Base-by-base conservation (phyloP, 768 basidiomycete genomes). In the Mycena chlorophos region DNA sequence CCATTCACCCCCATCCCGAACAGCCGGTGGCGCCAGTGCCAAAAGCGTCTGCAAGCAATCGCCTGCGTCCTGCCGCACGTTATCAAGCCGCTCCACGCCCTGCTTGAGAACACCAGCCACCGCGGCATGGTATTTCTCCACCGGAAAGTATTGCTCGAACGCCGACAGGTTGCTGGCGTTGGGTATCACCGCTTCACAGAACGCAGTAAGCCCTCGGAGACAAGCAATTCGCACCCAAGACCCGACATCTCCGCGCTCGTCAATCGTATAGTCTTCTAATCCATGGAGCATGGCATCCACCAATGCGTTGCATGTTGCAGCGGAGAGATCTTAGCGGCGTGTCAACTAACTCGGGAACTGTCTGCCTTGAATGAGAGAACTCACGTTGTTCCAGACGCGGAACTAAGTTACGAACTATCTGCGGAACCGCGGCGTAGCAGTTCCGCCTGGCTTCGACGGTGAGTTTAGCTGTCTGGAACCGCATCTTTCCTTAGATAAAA, bases 201-300 rank as follows among this genome's bases (percentile, higher is more conserved):
- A 71, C 6, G 75, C 71, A 17, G 83, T 76, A 52, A 94, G 71
- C 10, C 88, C 87, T 43, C 76, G 77, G 49, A 94, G 79, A 63
- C 87, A 90, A 2, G 85, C 84, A 5, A 89, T 80, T 58, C 96
- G 89, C 49, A 94, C 81, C 94, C 94, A 97, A 2, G 96, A 98
- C 38, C 96, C 96, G 31, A 99, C 89, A 67, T 99, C 97, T 3
- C 96, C 96, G 61, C 96, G 86, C 67, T 97, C 91, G 67, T 99
- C 96, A 46, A 83, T 85, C 4, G 91, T 89, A 67, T 98, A 99
- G 73, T 99, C 95, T 19, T 83, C 78, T 50, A 99, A 71, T 3
- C 92, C 94, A n/a, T 66, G 68, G n/a, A 87, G 69, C 31, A 91
- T 66, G 19, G 81, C 78, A 51, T 79, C 73, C 49, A 88, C 74